These are phyloP conservation scores for Astrothelium macrocarpum DNA, from an alignment of 495 filamentous ascomycete genomes.

Conservation along the genomic window DNA sequence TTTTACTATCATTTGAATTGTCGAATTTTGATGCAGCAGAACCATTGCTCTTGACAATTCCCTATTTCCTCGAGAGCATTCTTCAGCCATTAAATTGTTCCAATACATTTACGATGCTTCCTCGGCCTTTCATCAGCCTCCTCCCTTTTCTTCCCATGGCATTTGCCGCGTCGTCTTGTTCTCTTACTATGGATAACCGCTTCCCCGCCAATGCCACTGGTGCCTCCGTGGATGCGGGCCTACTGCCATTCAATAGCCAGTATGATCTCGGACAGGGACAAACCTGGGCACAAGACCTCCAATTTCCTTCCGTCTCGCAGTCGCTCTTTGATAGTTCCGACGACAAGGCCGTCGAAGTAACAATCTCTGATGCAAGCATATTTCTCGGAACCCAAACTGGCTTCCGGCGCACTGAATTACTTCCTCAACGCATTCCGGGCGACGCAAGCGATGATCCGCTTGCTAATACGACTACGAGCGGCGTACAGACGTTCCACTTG, in stretches of 20 bases:
- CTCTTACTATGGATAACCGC: neutral
- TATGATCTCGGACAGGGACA: neutral
- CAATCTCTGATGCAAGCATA: constrained; percentile 4
- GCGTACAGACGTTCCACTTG: constrained; percentile 3
- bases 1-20: neutral
- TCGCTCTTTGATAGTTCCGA: neutral
- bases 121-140: neutral
- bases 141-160: neutral
- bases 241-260: constrained; percentile 1
- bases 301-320: neutral
- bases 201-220: neutral
- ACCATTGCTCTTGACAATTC: no score
- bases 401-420: neutral
- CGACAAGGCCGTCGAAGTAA: constrained; percentile 3
- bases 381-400: neutral
- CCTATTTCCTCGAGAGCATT: neutral
- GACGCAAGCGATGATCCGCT: neutral
- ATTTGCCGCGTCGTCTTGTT: neutral
- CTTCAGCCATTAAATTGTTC: neutral
- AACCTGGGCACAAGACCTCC: neutral
- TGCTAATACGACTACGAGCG: neutral
- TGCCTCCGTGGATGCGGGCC: constrained; percentile 3
- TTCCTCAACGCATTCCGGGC: neutral
- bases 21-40: no score
- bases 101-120: neutral